phyloP scores from a whole-genome alignment of 2,329 filamentous ascomycete species.

The Alternaria gansuensis region DNA sequence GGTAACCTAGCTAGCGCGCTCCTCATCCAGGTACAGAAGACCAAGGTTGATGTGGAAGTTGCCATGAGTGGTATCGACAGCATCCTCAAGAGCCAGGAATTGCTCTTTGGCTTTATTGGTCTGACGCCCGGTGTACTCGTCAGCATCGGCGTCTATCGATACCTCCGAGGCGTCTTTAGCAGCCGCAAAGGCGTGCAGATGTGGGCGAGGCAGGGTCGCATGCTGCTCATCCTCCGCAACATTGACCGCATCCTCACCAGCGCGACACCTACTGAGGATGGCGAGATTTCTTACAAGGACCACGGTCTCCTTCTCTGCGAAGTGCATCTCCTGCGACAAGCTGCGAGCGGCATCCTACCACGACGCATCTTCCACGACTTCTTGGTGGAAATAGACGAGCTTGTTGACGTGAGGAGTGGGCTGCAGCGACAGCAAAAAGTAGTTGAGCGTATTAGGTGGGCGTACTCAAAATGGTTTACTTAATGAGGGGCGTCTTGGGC shows the following conservation, averaged over 20 bases:
- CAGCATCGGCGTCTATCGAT: slow-evolving; percentile 75
- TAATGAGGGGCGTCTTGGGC: slow-evolving; percentile 16
- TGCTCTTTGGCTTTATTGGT: slow-evolving; percentile 96
- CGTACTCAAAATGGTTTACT: slow-evolving; percentile 77
- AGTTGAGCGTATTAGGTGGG: slow-evolving; percentile 86
- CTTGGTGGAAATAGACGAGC: slow-evolving; percentile 83
- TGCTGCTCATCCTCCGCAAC: slow-evolving; percentile 82
- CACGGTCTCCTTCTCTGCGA: slow-evolving; percentile 91
- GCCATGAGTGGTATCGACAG: slow-evolving; percentile 96
- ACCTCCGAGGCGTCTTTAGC: slow-evolving; percentile 74
- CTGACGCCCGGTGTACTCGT: slow-evolving; percentile 93
- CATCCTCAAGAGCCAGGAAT: slow-evolving; percentile 91
- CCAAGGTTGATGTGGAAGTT: slow-evolving; percentile 96
- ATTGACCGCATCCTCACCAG: slow-evolving; percentile 73
- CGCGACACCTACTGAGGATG: slow-evolving; percentile 70
- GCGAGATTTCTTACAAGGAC: slow-evolving; percentile 86
- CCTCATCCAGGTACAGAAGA: slow-evolving; percentile 97
- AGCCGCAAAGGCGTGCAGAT: slow-evolving; percentile 73
- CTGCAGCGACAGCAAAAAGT: slow-evolving; percentile 80
- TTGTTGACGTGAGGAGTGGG: slow-evolving; percentile 81
- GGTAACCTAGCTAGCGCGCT: slow-evolving; percentile 90
- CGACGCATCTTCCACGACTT: slow-evolving; percentile 83
- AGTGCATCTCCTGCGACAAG: slow-evolving; percentile 79
- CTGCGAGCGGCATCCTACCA: slow-evolving; percentile 74
- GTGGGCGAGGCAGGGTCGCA: slow-evolving; percentile 72